Percentiles rank a stretch among this genome's conserved stretches.
Evolutionary conservation across 179 eudicot species (phyloP).

Genomic region (Nepenthes alata): DNA sequence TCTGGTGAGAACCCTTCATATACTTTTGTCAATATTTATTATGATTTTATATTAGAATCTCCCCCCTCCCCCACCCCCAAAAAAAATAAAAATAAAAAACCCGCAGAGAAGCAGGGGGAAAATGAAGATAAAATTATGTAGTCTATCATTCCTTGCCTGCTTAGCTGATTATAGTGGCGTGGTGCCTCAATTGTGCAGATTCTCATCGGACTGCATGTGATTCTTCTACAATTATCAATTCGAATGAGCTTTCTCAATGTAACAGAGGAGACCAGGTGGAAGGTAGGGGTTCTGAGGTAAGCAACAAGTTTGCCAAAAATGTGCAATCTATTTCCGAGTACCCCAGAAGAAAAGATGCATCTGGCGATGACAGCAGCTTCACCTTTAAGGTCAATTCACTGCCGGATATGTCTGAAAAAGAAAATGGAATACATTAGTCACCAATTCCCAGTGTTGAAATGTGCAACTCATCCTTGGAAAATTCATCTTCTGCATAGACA

Average conservation of each 20-base stretch:
- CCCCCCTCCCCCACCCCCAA: too few relatives aligned
- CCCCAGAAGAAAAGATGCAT: constrained; percentile 16
- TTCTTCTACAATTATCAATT: constrained; percentile 31
- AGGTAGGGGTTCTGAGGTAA: background rate
- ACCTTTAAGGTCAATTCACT: constrained; percentile 50
- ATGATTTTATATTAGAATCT: too few relatives aligned
- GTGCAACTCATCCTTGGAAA: constrained; percentile 26
- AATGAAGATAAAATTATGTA: constrained; percentile 8
- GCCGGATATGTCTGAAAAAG: constrained; percentile 31
- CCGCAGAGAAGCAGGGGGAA: background rate
- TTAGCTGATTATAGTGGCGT: background rate
- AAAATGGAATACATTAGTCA: constrained; percentile 29
- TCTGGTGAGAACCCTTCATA: too few relatives aligned
- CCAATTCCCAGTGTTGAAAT: constrained; percentile 28
- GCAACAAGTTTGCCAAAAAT: background rate
- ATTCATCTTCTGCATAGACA: background rate
- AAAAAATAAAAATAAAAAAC: too few relatives aligned
- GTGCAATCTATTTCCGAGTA: constrained; percentile 16
- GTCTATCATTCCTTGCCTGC: background rate
- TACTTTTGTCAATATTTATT: too few relatives aligned
- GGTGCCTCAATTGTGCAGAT: constrained; percentile 13
- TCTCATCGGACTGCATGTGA: constrained; percentile 25
- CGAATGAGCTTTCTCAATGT: constrained; percentile 26
- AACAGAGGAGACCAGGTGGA: constrained; percentile 24
- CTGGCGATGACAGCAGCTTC: constrained; percentile 40